These are phyloP conservation scores for Verticillium longisporum DNA, from an alignment of 2,329 filamentous ascomycete genomes.

Conservation along the genomic window DNA sequence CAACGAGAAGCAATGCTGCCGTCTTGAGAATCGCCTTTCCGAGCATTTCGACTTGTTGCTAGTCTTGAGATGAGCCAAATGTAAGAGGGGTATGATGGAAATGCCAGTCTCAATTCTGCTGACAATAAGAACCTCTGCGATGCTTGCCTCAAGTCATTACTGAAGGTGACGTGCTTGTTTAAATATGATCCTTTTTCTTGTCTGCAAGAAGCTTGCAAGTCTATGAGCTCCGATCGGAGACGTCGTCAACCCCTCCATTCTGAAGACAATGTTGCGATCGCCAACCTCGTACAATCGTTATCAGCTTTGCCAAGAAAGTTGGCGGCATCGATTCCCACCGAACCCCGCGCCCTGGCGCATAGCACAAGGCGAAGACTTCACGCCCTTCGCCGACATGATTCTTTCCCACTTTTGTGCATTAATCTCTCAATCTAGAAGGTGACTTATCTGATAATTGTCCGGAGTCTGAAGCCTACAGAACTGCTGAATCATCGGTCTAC, in stretches of 20 bases:
- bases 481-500: neutral
- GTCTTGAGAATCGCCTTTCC: constrained; percentile 1
- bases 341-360: neutral
- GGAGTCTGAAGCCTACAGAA: neutral
- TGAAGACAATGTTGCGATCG: neutral
- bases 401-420: neutral
- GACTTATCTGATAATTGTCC: neutral
- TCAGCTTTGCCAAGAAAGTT: neutral
- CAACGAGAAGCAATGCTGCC: constrained; percentile 5
- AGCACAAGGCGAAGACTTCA: neutral
- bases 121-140: too few relatives aligned
- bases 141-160: too few relatives aligned
- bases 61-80: too few relatives aligned
- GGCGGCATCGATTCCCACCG: neutral
- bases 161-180: neutral
- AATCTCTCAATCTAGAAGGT: neutral
- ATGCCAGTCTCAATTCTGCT: too few relatives aligned
- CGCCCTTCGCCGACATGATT: neutral
- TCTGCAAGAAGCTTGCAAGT: neutral
- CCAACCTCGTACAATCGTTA: neutral
- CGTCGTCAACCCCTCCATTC: neutral
- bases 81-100: too few relatives aligned
- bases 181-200: neutral
- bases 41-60: neutral
- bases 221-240: constrained; percentile 3